Evolutionary conservation across 768 basidiomycete species (phyloP).

Genomic region (Hericium alpestre): DNA sequence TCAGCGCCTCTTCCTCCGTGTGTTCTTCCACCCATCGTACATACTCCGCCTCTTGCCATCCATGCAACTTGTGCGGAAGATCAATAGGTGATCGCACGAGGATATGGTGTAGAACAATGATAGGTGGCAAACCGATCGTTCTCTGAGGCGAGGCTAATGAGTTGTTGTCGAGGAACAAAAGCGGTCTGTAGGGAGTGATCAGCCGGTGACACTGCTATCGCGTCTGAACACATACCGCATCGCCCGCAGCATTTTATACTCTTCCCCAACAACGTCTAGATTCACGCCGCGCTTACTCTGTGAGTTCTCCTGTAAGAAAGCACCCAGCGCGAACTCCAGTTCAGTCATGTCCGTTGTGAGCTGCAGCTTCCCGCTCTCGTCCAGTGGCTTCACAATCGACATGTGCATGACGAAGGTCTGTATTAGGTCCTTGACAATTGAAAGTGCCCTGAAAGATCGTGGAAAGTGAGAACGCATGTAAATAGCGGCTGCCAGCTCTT

Average conservation of each 20-base stretch:
- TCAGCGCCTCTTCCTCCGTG: slow-evolving; percentile 65
- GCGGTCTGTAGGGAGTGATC: slow-evolving; percentile 38
- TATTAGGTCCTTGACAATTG: slow-evolving; percentile 71
- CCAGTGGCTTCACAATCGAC: slow-evolving; percentile 85
- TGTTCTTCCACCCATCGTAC: slow-evolving; percentile 95
- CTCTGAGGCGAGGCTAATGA: slow-evolving; percentile 52
- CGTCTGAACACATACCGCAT: slow-evolving; percentile 50
- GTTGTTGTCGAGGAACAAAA: slow-evolving; percentile 80
- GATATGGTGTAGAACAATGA: slow-evolving; percentile 87
- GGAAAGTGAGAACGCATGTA: background rate
- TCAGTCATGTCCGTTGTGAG: slow-evolving; percentile 94
- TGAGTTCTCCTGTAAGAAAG: slow-evolving; percentile 54
- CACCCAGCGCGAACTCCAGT: slow-evolving; percentile 83
- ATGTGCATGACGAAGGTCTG: slow-evolving; percentile 84
- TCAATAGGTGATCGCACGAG: slow-evolving; percentile 80
- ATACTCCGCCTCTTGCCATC: slow-evolving; percentile 95
- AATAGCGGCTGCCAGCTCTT: too few species aligned
- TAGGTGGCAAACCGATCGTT: slow-evolving; percentile 71
- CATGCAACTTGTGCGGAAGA: slow-evolving; percentile 80
- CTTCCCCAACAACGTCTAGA: slow-evolving; percentile 72
- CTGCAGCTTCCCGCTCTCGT: slow-evolving; percentile 89
- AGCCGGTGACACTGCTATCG: background rate
- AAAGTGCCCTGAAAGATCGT: slow-evolving; percentile 12
- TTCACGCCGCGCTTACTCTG: slow-evolving; percentile 47
- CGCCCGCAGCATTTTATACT: slow-evolving; percentile 76